Conservation (phyloP, 176 grass and related monocot genomes). For the Pontederia crassipes region DNA sequence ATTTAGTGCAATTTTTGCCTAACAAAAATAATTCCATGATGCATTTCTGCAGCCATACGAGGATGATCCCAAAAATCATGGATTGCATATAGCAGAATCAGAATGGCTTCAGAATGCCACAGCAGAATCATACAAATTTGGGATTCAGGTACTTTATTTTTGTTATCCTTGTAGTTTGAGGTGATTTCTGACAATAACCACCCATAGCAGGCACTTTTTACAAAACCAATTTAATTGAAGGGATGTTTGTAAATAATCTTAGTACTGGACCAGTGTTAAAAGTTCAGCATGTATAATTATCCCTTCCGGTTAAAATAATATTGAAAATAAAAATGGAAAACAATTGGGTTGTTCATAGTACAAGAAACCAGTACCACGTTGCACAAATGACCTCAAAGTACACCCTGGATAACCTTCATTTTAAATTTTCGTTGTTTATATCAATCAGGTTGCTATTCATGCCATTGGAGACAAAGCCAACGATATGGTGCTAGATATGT, state of each 20-base stretch:
- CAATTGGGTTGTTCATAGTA: too few relatives aligned
- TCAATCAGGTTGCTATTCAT: conserved; percentile 72
- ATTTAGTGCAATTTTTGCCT: background rate
- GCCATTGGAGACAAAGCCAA: conserved; percentile 96
- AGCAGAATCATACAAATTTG: conserved; percentile 57
- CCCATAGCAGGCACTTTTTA: too few relatives aligned
- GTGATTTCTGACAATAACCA: background rate
- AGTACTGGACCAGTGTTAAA: too few relatives aligned
- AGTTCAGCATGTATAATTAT: too few relatives aligned
- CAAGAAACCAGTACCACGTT: too few relatives aligned
- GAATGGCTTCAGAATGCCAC: conserved; percentile 56
- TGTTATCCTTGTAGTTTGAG: background rate
- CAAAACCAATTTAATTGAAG: too few relatives aligned
- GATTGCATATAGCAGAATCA: conserved; percentile 59
- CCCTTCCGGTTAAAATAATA: too few relatives aligned
- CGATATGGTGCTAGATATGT: conserved; percentile 64
- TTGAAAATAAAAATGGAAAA: too few relatives aligned
- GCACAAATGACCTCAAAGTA: too few relatives aligned
- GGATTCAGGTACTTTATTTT: conserved; percentile 60
- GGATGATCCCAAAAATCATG: conserved; percentile 41
- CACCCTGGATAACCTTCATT: background rate
- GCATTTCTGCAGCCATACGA: conserved; percentile 47
- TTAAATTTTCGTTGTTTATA: conserved; percentile 3
- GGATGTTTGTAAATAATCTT: too few relatives aligned
- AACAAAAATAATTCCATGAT: background rate